Evolutionary conservation across 768 basidiomycete species (phyloP), one percentile per base, ranked within the genome.

Genomic region (Sistotremastrum suecicum): DNA sequence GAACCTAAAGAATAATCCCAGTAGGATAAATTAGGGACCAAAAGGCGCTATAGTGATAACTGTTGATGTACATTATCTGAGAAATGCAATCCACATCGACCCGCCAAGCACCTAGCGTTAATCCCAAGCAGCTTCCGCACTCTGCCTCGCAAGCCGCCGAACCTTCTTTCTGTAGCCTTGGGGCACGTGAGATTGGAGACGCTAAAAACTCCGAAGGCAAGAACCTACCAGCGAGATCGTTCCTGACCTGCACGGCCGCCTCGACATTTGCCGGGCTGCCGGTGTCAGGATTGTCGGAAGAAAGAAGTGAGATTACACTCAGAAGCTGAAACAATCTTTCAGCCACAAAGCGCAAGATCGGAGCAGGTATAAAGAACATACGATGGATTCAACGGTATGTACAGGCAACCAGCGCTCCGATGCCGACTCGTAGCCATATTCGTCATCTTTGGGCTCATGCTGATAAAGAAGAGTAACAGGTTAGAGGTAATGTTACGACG

Each of bases 331-430:
- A 8, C 38, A 41, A 42, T 43, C 7, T 10, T 20, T 29, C 36
- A 9, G 28, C 11, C 7, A 41, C 39, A 48, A 40, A 4, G 41
- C 20, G 35, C 37, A 52, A 48, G 40, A 39, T 42, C 46, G 3
- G 32, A 20, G 31, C 35, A 41, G 31, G 10, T 5, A 42, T 31
- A 43, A 29, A 37, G 20, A 12, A 62, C 72, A 59, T 53, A 97
- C 94, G 52, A 99, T 98, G 4, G 90, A 89, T 67, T 98, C 91
- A 34, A 97, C 83, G 1, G 86, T 85, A 60, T 99, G 95, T 40
- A 99, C 90, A 3, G 95, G 95, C 70, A 92, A 68, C 95, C 95
- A 99, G 50, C 95, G 68, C 66, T 99, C 95, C 39, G 88, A 83
- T 1, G 95, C 90, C 55, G 92, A 88, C 61, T 99, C 95, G 56